Percentiles rank a stretch among this genome's conserved stretches.
phyloP scores from a whole-genome alignment of 2,329 filamentous ascomycete genomes.

The Hymenoscyphus linearis region DNA sequence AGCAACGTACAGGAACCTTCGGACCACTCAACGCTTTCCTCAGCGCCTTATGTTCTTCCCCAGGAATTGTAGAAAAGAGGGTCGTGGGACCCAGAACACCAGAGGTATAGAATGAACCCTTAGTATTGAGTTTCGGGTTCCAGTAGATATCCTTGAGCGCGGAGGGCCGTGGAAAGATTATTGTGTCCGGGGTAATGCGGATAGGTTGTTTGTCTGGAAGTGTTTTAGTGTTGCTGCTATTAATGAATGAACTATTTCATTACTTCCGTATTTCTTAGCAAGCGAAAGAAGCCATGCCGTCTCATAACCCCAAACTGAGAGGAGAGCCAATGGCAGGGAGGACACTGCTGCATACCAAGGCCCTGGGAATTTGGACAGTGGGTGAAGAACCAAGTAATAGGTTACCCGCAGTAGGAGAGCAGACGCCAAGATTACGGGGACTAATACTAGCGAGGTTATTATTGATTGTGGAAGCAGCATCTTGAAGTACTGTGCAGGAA shows the following conservation, averaged over 20 bases:
- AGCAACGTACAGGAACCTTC: no score
- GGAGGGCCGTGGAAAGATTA: constrained; percentile 34
- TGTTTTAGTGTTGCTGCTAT: background rate
- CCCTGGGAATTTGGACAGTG: background rate
- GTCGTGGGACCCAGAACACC: constrained; percentile 20
- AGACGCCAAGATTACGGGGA: background rate
- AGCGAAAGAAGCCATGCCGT: background rate
- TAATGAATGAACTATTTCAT: background rate
- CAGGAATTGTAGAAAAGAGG: background rate
- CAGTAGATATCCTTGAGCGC: constrained; percentile 38
- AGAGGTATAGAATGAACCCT: constrained; percentile 33
- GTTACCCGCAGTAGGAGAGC: background rate
- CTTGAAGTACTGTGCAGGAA: background rate
- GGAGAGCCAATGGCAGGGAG: background rate
- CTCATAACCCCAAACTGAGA: background rate
- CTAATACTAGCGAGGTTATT: no score
- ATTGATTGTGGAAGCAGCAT: no score
- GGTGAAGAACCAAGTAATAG: background rate
- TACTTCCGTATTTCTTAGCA: background rate
- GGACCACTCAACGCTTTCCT: background rate
- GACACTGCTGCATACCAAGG: background rate
- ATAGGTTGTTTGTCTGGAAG: background rate
- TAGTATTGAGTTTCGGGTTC: constrained; percentile 34
- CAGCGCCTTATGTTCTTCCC: background rate
- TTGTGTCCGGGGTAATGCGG: constrained; percentile 30